Conservation (phyloP, 352 stramenopile species). For the Phytophthora sp. region DNA sequence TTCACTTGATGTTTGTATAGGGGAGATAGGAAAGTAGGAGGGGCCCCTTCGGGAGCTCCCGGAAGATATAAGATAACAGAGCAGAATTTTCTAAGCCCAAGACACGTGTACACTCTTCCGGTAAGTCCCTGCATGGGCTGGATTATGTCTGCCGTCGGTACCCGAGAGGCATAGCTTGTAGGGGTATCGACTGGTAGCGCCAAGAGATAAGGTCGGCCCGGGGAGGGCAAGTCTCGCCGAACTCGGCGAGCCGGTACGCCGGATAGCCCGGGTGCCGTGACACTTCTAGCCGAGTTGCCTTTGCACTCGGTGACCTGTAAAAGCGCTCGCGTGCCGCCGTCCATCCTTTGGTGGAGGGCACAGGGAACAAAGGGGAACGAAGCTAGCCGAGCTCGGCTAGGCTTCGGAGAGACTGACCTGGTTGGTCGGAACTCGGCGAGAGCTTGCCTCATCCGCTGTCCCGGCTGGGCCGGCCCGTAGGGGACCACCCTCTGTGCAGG, state of each 20-base stretch:
- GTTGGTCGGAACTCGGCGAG: background rate
- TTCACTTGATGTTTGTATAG: background rate
- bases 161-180: conserved; percentile 1
- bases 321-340: background rate
- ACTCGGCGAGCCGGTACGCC: background rate
- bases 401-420: background rate
- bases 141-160: background rate
- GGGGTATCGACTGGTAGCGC: background rate
- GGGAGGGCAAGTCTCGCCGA: background rate
- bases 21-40: background rate
- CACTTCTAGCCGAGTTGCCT: background rate
- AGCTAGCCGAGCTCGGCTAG: background rate
- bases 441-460: background rate
- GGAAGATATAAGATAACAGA: background rate
- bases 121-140: conserved; percentile 1
- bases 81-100: background rate
- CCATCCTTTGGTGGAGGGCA: background rate
- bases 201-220: conserved; percentile 1
- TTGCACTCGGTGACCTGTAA: conserved; percentile 1
- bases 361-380: background rate
- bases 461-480: background rate
- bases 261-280: background rate
- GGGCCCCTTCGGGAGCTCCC: background rate
- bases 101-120: background rate
- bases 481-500: background rate